Evolutionary conservation across 2,329 filamentous ascomycete species (phyloP).

Genomic region (Xylariales sp.): DNA sequence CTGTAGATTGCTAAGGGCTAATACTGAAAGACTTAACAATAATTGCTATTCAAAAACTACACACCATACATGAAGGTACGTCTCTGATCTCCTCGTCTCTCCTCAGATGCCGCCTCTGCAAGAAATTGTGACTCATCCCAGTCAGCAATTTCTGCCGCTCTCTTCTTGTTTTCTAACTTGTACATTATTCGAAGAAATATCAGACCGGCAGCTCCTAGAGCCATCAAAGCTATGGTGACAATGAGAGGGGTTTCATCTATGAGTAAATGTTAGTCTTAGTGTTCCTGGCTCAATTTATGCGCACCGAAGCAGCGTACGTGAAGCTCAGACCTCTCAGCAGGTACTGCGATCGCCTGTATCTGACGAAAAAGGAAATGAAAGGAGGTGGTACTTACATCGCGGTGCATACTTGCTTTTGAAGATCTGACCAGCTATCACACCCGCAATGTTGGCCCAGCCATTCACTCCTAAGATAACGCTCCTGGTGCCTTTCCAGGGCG

Average conservation of each 20-base stretch:
- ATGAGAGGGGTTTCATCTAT: constrained; percentile 1
- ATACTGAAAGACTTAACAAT: too few species aligned
- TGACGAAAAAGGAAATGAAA: too few species aligned
- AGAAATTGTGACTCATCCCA: background rate
- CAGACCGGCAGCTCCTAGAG: background rate
- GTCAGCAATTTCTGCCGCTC: background rate
- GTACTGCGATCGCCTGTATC: too few species aligned
- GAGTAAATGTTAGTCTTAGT: background rate
- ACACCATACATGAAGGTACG: constrained; percentile 1
- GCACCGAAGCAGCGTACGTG: background rate
- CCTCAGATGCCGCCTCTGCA: background rate
- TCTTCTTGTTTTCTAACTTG: background rate
- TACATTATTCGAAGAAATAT: background rate
- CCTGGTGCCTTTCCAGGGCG: constrained; percentile 46
- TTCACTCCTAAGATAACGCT: constrained; percentile 50
- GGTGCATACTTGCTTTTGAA: constrained; percentile 17
- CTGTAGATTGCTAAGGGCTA: too few species aligned
- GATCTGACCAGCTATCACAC: constrained; percentile 17
- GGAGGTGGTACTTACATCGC: constrained; percentile 12
- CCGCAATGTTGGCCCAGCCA: constrained; percentile 36
- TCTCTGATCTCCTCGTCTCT: constrained; percentile 1
- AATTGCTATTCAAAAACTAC: too few species aligned
- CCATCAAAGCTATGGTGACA: constrained; percentile 1
- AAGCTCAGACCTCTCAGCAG: too few species aligned
- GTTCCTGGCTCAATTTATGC: background rate